Evolutionary conservation across 176 grass and related monocot species (phyloP), one percentile per base, ranked within the genome.

Genomic region (Elymus sibiricus): DNA sequence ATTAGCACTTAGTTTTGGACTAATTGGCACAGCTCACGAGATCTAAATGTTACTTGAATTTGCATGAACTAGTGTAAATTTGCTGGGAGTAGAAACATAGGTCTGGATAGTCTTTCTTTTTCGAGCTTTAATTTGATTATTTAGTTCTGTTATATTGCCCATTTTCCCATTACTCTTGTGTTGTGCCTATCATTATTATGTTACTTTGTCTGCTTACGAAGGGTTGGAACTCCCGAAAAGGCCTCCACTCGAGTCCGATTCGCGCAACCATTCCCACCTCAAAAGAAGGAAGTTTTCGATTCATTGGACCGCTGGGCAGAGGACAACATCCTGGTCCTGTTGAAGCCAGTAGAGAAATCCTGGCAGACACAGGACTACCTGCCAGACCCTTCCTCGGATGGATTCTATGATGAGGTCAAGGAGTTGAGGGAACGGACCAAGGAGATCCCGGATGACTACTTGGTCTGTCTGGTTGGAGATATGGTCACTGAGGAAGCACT

Each of bases 231-330:
- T 34, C 46, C 74, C 28, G 28, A 32, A 32, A 76, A 31, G 16
- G 11, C 72, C 44, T 53, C 28, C 16, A 53, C 49, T 53, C 16
- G 1, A 58, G 53, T 58, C 19, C 19, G 19, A 58, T 21, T 58
- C 19, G 7, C 46, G 16, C 46, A 34, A 27, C 31, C 74, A 55
- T 55, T 76, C 44, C 74, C 74, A 55, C 46, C 74, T 22, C 5
- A 55, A 56, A 76, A 76, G 46, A 53, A 76, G 74, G 74, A 76
- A 34, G 21, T 56, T 55, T 76, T 76, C 9, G 46, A 76, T 55
- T 76, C 74, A 28, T 11, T 76, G 44, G 19, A 76, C 2, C 46
- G 29, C 16, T 76, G 74, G 74, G 74, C 74, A 31, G 28, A 55
- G 28, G 74, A 76, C 16, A 76, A 76, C 74, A 53, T 76, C 74